A percentile compares a stretch with the other conserved stretches of the same genome.
Conservation (phyloP, 768 basidiomycete species). For the button mushroom (Agaricus bisporus) region DNA sequence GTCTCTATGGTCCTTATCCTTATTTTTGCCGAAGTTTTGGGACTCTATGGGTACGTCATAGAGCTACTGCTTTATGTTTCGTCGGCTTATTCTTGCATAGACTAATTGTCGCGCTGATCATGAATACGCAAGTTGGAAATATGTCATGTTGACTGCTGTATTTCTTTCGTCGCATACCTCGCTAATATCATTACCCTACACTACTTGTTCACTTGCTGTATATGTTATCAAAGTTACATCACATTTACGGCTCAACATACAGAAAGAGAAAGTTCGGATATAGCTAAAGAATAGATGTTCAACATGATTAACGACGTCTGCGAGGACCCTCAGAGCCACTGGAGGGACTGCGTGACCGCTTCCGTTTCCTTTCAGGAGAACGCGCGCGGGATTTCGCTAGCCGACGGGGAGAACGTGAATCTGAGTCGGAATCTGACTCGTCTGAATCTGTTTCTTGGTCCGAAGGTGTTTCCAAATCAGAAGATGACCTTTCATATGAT, state of each 20-base stretch:
- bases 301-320: not conserved
- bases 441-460: constrained; percentile 35
- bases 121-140: constrained; percentile 57
- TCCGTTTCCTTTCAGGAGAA: constrained; percentile 10
- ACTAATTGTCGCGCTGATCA: constrained; percentile 84
- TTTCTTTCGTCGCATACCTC: constrained; percentile 3
- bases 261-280: not conserved
- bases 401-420: constrained; percentile 32
- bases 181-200: not conserved
- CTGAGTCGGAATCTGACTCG: constrained; percentile 29
- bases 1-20: constrained; percentile 96
- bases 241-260: not conserved
- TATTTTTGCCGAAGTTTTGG: constrained; percentile 88
- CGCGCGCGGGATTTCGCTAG: constrained; percentile 17
- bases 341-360: constrained; percentile 12
- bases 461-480: no score
- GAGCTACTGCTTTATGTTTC: not conserved
- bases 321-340: constrained; percentile 5
- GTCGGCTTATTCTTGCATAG: constrained; percentile 24
- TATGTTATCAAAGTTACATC: not conserved
- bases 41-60: constrained; percentile 68
- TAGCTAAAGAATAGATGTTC: not conserved
- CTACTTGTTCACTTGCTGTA: not conserved
- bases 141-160: constrained; percentile 6
- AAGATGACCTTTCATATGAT: no score